Percentiles rank a stretch among this genome's conserved stretches.
Evolutionary conservation across 305 asterid genomes (phyloP).

Genomic region (Stenogyne calaminthoides): DNA sequence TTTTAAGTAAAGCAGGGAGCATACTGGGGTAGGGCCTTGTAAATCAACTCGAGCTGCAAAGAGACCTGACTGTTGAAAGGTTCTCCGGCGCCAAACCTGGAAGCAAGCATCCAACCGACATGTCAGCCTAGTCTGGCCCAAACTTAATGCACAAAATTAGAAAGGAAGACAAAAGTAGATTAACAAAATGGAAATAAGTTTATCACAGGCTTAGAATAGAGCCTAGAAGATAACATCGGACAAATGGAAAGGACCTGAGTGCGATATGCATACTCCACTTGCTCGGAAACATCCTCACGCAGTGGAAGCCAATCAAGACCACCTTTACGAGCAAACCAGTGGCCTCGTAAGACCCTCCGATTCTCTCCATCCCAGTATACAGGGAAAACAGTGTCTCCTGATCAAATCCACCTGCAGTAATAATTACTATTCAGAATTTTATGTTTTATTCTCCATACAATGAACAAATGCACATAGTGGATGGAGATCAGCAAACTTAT

Average conservation of each 20-base stretch:
- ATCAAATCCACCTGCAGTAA: conserved; percentile 82
- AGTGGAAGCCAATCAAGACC: conserved; percentile 97
- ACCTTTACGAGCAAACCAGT: conserved; percentile 98
- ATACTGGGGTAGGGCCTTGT: conserved; percentile 90
- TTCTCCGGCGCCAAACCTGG: conserved; percentile 97
- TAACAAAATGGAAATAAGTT: conserved; percentile 8
- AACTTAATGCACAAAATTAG: background rate
- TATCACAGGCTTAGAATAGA: conserved; percentile 19
- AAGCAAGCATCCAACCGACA: conserved; percentile 32
- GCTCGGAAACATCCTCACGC: conserved; percentile 96
- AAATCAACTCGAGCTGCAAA: conserved; percentile 98
- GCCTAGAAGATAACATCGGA: conserved; percentile 20
- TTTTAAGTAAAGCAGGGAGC: conserved; percentile 29
- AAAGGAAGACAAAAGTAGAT: conserved; percentile 12
- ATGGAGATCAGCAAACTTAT: conserved; percentile 2
- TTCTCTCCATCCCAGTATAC: conserved; percentile 96
- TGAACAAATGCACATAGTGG: conserved; percentile 20
- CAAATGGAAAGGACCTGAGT: conserved; percentile 57
- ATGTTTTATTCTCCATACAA: conserved; percentile 22
- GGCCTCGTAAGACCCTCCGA: conserved; percentile 92
- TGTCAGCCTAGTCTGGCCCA: conserved; percentile 4
- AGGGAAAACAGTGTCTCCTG: conserved; percentile 93
- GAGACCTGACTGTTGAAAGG: conserved; percentile 94
- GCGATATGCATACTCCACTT: conserved; percentile 92
- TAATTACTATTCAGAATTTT: conserved; percentile 22